Evolutionary conservation across 169 alveolate genomes (phyloP).

Genomic region (Amoebophrya sp.): DNA sequence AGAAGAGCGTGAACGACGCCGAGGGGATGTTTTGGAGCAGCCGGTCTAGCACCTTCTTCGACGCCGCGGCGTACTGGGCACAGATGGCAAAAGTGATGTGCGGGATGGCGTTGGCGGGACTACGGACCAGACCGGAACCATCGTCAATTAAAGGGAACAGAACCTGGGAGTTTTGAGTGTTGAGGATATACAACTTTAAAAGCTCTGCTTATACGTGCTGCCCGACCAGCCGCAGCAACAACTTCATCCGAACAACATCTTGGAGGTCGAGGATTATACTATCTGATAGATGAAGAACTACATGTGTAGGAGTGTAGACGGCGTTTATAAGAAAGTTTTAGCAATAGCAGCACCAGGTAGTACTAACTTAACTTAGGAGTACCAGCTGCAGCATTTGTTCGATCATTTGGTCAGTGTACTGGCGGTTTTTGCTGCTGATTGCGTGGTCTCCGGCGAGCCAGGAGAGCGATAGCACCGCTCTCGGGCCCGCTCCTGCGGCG

Average conservation of each 20-base stretch:
- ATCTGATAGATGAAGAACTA: no score
- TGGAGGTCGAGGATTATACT: no score
- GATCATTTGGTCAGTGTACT: no score
- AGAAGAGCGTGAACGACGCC: neutral
- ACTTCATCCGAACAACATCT: no score
- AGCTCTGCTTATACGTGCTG: no score
- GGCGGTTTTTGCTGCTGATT: no score
- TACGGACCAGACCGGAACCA: neutral
- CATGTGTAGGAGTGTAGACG: no score
- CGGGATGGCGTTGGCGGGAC: neutral
- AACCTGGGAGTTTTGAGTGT: neutral
- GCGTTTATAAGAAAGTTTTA: no score
- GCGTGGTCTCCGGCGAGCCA: neutral
- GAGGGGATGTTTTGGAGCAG: neutral
- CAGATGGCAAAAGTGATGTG: neutral
- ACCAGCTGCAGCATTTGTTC: no score
- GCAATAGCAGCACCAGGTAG: neutral
- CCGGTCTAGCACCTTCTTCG: neutral
- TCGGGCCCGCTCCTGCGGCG: neutral
- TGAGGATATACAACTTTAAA: no score
- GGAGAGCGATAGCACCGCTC: neutral
- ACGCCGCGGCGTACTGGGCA: neutral
- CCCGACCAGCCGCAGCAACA: no score
- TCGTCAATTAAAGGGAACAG: neutral
- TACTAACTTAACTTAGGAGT: neutral